These are phyloP conservation scores for Macadamia tetraphylla DNA, from an alignment of 164 flowering plant species.

Conservation along the genomic window DNA sequence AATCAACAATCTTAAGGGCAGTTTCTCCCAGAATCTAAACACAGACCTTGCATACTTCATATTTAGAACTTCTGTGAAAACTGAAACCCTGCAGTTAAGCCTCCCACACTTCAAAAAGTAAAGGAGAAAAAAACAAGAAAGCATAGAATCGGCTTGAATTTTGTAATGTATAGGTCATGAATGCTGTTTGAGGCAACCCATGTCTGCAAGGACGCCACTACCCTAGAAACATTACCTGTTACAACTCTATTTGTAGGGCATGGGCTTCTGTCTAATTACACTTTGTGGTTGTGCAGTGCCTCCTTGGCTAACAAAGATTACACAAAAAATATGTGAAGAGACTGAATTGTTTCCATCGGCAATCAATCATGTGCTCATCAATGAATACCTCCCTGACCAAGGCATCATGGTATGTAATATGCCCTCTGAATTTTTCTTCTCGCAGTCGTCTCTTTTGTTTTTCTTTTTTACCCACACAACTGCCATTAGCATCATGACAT, in stretches of 20 bases:
- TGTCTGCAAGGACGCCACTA: no score
- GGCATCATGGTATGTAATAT: slow-evolving; percentile 78
- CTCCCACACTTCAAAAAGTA: no score
- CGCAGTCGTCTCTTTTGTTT: neutral
- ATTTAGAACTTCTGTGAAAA: no score
- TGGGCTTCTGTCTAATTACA: neutral
- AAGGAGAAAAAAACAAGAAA: no score
- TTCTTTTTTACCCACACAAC: neutral
- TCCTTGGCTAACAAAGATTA: slow-evolving; percentile 62
- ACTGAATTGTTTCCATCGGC: slow-evolving; percentile 73
- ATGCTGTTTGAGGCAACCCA: no score
- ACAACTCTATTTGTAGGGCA: neutral
- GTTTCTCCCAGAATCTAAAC: no score
- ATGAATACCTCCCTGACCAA: slow-evolving; percentile 88
- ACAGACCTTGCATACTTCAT: no score
- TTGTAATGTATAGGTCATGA: no score
- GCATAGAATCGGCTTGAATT: no score
- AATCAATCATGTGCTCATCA: slow-evolving; percentile 92
- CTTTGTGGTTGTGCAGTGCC: slow-evolving; percentile 59
- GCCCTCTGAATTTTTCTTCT: neutral
- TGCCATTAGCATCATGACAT: no score
- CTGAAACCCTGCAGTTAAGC: no score
- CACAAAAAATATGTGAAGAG: slow-evolving; percentile 44
- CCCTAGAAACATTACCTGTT: neutral
- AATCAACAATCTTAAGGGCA: no score